Conservation (phyloP, 2,329 filamentous ascomycete species). For the Hortaea werneckii region DNA sequence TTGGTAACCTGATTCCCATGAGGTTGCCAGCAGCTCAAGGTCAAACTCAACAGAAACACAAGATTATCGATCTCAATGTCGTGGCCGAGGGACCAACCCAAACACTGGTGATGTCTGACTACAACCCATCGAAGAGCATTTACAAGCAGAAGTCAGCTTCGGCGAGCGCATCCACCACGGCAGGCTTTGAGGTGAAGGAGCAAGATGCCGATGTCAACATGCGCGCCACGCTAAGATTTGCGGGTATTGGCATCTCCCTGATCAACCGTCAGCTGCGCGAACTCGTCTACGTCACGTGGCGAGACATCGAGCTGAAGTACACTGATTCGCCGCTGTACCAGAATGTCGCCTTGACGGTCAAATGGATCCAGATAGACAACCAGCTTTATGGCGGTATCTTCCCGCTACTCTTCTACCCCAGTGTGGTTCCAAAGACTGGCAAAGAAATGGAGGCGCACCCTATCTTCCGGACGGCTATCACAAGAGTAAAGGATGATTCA, state of each 20-base stretch:
- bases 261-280: slow-evolving; percentile 89
- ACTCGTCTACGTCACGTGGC: slow-evolving; percentile 83
- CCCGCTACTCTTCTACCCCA: slow-evolving; percentile 92
- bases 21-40: slow-evolving; percentile 63
- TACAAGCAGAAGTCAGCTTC: slow-evolving; percentile 58
- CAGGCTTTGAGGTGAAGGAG: slow-evolving; percentile 89
- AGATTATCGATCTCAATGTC: slow-evolving; percentile 94
- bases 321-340: slow-evolving; percentile 91
- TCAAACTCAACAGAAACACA: slow-evolving; percentile 54
- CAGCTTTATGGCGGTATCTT: slow-evolving; percentile 97
- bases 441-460: slow-evolving; percentile 95
- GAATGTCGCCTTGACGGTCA: slow-evolving; percentile 79
- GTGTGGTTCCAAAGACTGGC: slow-evolving; percentile 92
- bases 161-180: slow-evolving; percentile 48
- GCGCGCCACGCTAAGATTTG: slow-evolving; percentile 76
- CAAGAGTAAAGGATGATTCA: slow-evolving; percentile 92
- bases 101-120: slow-evolving; percentile 87
- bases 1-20: slow-evolving; percentile 91
- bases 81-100: slow-evolving; percentile 92
- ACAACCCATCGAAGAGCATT: slow-evolving; percentile 82
- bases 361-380: slow-evolving; percentile 99
- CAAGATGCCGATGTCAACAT: slow-evolving; percentile 81
- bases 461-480: slow-evolving; percentile 83
- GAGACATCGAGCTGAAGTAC: slow-evolving; percentile 83
- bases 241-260: slow-evolving; percentile 84